Percentiles rank a stretch among this genome's conserved stretches.
These are phyloP conservation scores for Annulohypoxylon nitens DNA, from an alignment of 495 filamentous ascomycete species.

Conservation along the genomic window DNA sequence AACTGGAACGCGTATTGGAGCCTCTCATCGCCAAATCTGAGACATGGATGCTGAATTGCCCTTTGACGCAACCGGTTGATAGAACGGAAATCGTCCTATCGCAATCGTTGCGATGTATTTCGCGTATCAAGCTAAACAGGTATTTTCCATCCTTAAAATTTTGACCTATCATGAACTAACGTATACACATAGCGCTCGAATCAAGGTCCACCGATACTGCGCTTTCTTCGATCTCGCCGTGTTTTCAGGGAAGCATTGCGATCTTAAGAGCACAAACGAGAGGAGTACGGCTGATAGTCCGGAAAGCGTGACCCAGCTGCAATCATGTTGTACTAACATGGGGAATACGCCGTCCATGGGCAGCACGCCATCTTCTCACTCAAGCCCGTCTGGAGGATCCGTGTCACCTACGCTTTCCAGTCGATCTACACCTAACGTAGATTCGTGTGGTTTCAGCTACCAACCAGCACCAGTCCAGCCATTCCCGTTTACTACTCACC, in stretches of 20 bases:
- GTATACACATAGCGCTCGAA: slow-evolving; percentile 64
- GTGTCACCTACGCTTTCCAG: slow-evolving; percentile 51
- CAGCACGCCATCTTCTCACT: slow-evolving; percentile 50
- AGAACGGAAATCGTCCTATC: slow-evolving; percentile 61
- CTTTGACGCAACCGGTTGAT: slow-evolving; percentile 58
- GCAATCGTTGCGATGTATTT: slow-evolving; percentile 66
- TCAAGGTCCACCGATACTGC: slow-evolving; percentile 71
- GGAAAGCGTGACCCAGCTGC: slow-evolving; percentile 45
- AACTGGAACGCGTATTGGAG: slow-evolving; percentile 65
- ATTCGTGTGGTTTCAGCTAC: slow-evolving; percentile 54
- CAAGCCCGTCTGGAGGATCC: slow-evolving; percentile 56
- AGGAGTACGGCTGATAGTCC: slow-evolving; percentile 37
- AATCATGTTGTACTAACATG: slow-evolving; percentile 49
- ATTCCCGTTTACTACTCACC: slow-evolving; percentile 66
- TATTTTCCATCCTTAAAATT: slow-evolving; percentile 36
- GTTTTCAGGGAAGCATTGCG: slow-evolving; percentile 71
- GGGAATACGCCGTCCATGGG: slow-evolving; percentile 48
- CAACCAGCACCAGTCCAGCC: slow-evolving; percentile 53
- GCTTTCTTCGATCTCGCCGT: slow-evolving; percentile 72
- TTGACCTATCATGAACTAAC: slow-evolving; percentile 26
- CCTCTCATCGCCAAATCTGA: slow-evolving; percentile 64
- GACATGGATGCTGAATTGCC: slow-evolving; percentile 55
- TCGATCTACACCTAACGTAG: slow-evolving; percentile 54
- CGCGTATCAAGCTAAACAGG: slow-evolving; percentile 71
- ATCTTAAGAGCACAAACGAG: slow-evolving; percentile 61